Percentiles rank a stretch among this genome's conserved stretches.
Conservation (phyloP, 1,284 basidiomycete species). For the Xanthoconium separans region DNA sequence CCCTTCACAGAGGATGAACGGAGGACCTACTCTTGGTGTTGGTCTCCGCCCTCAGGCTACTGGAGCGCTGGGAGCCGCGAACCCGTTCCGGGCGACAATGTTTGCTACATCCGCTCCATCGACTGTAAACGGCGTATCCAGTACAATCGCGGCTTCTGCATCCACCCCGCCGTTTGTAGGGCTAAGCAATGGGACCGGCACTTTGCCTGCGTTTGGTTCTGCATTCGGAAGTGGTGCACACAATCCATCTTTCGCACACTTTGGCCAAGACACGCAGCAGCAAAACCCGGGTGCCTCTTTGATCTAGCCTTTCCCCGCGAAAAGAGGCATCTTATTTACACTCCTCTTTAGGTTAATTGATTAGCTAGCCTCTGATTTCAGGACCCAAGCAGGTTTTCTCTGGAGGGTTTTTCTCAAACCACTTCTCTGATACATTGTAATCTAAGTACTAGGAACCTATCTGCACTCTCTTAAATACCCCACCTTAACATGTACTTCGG, state of each 20-base stretch:
- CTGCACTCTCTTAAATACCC: conserved; percentile 18
- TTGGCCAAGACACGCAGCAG: conserved; percentile 31
- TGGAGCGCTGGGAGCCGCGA: conserved; percentile 55
- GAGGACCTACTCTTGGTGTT: conserved; percentile 47
- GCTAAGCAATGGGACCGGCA: conserved; percentile 9
- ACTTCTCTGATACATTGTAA: conserved; percentile 21
- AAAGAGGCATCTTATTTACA: background rate
- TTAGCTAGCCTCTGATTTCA: conserved; percentile 12
- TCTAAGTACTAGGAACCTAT: conserved; percentile 20
- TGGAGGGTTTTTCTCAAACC: conserved; percentile 3
- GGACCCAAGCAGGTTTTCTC: conserved; percentile 2
- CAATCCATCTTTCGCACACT: conserved; percentile 11
- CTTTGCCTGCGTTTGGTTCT: conserved; percentile 9
- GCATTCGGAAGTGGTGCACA: conserved; percentile 17
- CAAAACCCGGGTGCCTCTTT: conserved; percentile 38
- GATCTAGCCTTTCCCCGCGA: conserved; percentile 30
- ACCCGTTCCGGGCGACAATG: conserved; percentile 77
- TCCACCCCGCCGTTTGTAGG: conserved; percentile 28
- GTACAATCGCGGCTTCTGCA: conserved; percentile 19
- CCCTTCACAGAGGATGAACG: conserved; percentile 30
- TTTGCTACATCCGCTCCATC: conserved; percentile 24
- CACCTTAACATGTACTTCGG: conserved; percentile 10
- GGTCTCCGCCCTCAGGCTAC: conserved; percentile 75
- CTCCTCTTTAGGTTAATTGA: background rate
- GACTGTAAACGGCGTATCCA: background rate